Conservation (phyloP, 176 grass and related monocot genomes). For the Paspalum vaginatum region DNA sequence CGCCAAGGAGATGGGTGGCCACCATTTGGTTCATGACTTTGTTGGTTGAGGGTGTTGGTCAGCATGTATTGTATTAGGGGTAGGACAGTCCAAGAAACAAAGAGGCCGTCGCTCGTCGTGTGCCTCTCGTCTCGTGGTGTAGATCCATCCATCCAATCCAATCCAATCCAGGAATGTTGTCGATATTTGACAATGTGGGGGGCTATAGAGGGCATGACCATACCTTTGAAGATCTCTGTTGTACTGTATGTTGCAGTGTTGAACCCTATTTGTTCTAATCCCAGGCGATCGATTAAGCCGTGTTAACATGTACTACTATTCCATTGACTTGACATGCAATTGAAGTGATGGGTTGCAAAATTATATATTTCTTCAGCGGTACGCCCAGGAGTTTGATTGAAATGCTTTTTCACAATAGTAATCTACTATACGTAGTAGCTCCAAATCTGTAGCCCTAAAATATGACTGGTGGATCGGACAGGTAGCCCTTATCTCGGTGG, state of each 20-base stretch:
- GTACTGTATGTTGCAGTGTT: slow-evolving; percentile 24
- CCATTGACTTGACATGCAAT: slow-evolving; percentile 45
- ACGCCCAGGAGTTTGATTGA: neutral
- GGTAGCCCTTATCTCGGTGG: slow-evolving; percentile 14
- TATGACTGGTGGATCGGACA: slow-evolving; percentile 21
- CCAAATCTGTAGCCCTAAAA: slow-evolving; percentile 30
- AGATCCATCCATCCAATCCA: slow-evolving; percentile 18
- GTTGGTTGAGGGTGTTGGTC: slow-evolving; percentile 50
- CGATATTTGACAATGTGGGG: slow-evolving; percentile 49
- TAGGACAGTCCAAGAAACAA: slow-evolving; percentile 33
- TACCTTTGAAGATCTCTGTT: slow-evolving; percentile 36
- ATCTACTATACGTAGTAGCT: slow-evolving; percentile 30
- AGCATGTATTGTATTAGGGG: slow-evolving; percentile 49
- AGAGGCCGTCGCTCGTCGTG: slow-evolving; percentile 20
- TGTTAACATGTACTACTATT: slow-evolving; percentile 40
- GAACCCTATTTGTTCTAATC: slow-evolving; percentile 50
- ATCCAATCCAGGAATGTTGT: slow-evolving; percentile 40
- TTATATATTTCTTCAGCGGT: neutral
- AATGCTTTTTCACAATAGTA: neutral
- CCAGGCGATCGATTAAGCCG: slow-evolving; percentile 30
- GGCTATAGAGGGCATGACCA: slow-evolving; percentile 44
- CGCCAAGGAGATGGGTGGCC: slow-evolving; percentile 70
- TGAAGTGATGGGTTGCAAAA: neutral
- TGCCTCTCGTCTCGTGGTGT: slow-evolving; percentile 35
- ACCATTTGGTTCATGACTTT: slow-evolving; percentile 90